phyloP scores from a whole-genome alignment of 2,329 filamentous ascomycete species.

The Aspergillus viridinutans region DNA sequence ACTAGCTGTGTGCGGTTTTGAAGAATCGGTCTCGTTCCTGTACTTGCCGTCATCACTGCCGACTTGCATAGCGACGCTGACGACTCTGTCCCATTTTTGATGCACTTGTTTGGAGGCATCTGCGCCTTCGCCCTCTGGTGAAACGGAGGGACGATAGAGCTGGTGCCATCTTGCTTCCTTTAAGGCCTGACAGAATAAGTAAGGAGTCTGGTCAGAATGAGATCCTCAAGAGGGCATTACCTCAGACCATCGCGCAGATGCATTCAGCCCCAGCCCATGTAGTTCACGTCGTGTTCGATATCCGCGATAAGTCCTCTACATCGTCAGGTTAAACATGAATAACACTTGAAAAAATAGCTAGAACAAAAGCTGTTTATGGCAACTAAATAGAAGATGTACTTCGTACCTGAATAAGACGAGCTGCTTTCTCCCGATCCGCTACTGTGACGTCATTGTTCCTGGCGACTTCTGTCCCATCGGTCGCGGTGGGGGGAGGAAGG shows the following conservation, averaged over 20 bases:
- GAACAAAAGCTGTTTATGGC: not conserved
- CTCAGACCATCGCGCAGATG: constrained; percentile 67
- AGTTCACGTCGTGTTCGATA: constrained; percentile 70
- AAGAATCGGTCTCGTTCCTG: constrained; percentile 27
- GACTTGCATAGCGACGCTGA: constrained; percentile 66
- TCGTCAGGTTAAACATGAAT: not conserved
- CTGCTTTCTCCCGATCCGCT: not conserved
- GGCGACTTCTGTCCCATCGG: not conserved
- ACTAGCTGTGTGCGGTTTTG: not conserved
- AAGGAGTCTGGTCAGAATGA: not conserved
- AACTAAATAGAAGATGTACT: not conserved
- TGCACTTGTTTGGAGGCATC: constrained; percentile 46
- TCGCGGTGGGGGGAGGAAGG: not conserved
- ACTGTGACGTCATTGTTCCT: not conserved
- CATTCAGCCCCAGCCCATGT: constrained; percentile 62
- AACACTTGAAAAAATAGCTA: not conserved
- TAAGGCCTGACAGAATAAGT: constrained; percentile 38
- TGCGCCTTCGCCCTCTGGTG: constrained; percentile 4
- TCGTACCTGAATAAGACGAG: not conserved
- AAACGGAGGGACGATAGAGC: constrained; percentile 36
- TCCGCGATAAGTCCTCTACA: constrained; percentile 69
- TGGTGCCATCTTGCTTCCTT: constrained; percentile 55
- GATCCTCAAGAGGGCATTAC: constrained; percentile 36
- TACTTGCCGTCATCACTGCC: constrained; percentile 58
- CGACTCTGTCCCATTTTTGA: constrained; percentile 71